phyloP scores from a whole-genome alignment of 345 rosid species.

The Linum tenue region DNA sequence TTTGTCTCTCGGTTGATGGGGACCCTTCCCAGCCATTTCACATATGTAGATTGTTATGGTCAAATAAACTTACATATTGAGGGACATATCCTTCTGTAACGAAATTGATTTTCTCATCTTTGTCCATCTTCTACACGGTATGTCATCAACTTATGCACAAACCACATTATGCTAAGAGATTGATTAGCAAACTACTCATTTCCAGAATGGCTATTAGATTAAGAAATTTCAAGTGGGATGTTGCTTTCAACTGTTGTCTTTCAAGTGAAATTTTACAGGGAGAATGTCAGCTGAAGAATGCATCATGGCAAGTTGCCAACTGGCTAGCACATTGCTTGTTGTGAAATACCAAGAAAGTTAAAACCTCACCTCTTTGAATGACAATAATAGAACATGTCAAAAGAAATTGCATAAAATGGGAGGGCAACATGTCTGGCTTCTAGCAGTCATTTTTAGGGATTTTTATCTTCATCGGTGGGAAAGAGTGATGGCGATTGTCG shows the following conservation, averaged over 20 bases:
- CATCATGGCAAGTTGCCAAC: not conserved
- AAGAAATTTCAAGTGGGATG: not conserved
- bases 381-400: too few relatives aligned
- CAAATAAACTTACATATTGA: constrained; percentile 43
- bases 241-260: not conserved
- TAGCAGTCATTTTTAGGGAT: too few relatives aligned
- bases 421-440: too few relatives aligned
- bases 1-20: too few relatives aligned
- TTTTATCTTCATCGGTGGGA: too few relatives aligned
- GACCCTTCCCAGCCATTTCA: too few relatives aligned
- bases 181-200: constrained; percentile 12
- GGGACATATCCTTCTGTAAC: constrained; percentile 66
- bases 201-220: not conserved
- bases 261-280: not conserved
- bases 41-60: too few relatives aligned
- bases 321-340: not conserved
- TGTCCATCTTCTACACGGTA: constrained; percentile 27
- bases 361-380: not conserved
- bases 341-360: not conserved
- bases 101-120: constrained; percentile 45
- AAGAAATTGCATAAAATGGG: not conserved
- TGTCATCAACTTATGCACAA: constrained; percentile 49
- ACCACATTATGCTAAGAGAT: constrained; percentile 55
- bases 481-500: too few relatives aligned
- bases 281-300: not conserved